Evolutionary conservation across 495 filamentous ascomycete species (phyloP).

Genomic region (Haplographium delicatum): DNA sequence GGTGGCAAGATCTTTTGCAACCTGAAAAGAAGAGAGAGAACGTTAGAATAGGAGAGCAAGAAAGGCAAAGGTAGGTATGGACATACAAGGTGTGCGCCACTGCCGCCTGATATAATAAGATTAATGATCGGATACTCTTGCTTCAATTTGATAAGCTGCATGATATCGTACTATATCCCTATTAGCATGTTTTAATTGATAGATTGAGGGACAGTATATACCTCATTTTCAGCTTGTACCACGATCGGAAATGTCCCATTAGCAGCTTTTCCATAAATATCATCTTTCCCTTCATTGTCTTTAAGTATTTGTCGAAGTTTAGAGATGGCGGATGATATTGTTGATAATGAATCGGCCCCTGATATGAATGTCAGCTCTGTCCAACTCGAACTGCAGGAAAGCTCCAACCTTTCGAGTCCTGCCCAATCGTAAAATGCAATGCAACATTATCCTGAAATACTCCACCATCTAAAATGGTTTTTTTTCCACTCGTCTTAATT

Average conservation of each 20-base stretch:
- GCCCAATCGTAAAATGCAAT: slow-evolving; percentile 38
- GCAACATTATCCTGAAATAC: slow-evolving; percentile 39
- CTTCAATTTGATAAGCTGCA: slow-evolving; percentile 30
- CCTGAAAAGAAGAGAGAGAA: slow-evolving; percentile 13
- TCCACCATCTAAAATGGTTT: slow-evolving; percentile 33
- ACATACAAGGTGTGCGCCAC: slow-evolving; percentile 29
- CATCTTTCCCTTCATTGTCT: slow-evolving; percentile 27
- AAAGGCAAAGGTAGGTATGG: neutral
- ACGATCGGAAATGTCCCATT: slow-evolving; percentile 30
- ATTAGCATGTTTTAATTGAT: neutral
- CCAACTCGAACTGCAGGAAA: no score
- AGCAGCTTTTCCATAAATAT: slow-evolving; percentile 28
- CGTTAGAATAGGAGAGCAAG: neutral
- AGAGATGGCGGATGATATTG: slow-evolving; percentile 26
- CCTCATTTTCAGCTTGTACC: slow-evolving; percentile 30
- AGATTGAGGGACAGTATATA: slow-evolving; percentile 6
- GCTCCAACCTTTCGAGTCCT: slow-evolving; percentile 25
- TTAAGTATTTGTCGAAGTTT: slow-evolving; percentile 27
- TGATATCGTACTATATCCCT: slow-evolving; percentile 29
- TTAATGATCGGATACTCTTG: slow-evolving; percentile 24
- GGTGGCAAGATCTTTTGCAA: slow-evolving; percentile 36
- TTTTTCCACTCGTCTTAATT: slow-evolving; percentile 38
- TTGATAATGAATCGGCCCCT: slow-evolving; percentile 20
- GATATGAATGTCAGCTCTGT: no score
- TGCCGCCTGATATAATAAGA: slow-evolving; percentile 33